Conservation (phyloP, 1,284 basidiomycete species). For the Fomitiporia mediterranea region DNA sequence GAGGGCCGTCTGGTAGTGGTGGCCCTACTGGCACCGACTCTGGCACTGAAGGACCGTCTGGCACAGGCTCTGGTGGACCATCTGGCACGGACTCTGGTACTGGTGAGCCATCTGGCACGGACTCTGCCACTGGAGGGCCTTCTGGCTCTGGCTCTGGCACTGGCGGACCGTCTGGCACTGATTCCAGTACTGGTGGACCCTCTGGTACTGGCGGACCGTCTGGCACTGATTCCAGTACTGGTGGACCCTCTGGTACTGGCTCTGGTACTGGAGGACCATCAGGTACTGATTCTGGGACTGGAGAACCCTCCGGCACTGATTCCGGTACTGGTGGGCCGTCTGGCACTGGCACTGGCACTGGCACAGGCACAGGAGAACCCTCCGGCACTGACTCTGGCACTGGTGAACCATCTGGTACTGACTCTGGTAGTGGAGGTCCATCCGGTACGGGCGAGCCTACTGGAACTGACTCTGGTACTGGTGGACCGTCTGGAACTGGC, state of each 20-base stretch:
- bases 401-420: too few relatives aligned
- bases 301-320: too few relatives aligned
- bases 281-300: too few relatives aligned
- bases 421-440: background rate
- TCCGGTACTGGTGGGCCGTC: background rate
- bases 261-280: too few relatives aligned
- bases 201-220: too few relatives aligned
- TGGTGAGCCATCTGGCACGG: background rate
- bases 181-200: too few relatives aligned
- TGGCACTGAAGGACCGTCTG: background rate
- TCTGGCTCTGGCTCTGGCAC: conserved; percentile 8
- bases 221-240: too few relatives aligned
- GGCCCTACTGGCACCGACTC: background rate
- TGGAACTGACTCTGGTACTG: background rate
- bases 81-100: background rate
- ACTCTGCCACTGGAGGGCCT: background rate
- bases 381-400: too few relatives aligned
- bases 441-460: background rate
- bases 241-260: too few relatives aligned
- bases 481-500: background rate
- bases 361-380: too few relatives aligned
- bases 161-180: background rate
- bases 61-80: background rate
- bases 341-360: background rate
- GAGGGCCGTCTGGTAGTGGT: background rate